Base-by-base conservation (phyloP, 2,329 filamentous ascomycete species). In the Ambrosiella cleistominuta region DNA sequence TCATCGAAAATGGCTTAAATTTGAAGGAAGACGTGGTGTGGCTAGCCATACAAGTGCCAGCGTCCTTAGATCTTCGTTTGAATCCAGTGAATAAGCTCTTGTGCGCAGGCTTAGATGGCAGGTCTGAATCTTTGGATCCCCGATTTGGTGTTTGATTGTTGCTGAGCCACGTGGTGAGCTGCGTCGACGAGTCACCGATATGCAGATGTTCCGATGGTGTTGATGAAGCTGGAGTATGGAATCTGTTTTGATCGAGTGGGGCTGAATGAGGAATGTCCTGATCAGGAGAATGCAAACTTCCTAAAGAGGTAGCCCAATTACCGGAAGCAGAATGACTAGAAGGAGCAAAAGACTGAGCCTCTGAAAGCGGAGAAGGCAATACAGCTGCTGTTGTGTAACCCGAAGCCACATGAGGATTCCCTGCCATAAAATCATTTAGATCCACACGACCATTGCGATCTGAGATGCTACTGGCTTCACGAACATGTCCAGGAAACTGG, bases 381-480 rank as follows among this genome's bases (percentile, higher is more conserved):
- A 15, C 49, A 13, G 49, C 17, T 51, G 13, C 19, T 27, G 27
- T 27, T 51, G 49, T 42, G 39, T 42, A 42, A 42, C 39, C 6
- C 2, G 39, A n/a, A 42, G 39, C n/a, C n/a, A 42, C n/a, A 42
- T 9, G 39, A 12, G 49, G 35, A 37, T 19, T 51, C 13, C 17
- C 35, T 12, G 19, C 49, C 19, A 27, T 27, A 12, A 51, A 51
- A 35, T 19, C 17, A 27, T 51, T 15, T 3, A 9, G 8, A 58
- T 49, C 35, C 35, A 38, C 19, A 2, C 35, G 38, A 38, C 38
- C 35, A 13, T 57, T 37, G 8, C 58, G 47, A 27, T 54, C 54
- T 1, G 58, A 60, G 5, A 27, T 54, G 27, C 17, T 57, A 40
- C 58, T 60, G 7, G 42, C 11, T 27, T 50, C 49, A 37, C 58